These are phyloP conservation scores for Parvularia atlantis DNA, from an alignment of 78 protist genomes.

Conservation along the genomic window DNA sequence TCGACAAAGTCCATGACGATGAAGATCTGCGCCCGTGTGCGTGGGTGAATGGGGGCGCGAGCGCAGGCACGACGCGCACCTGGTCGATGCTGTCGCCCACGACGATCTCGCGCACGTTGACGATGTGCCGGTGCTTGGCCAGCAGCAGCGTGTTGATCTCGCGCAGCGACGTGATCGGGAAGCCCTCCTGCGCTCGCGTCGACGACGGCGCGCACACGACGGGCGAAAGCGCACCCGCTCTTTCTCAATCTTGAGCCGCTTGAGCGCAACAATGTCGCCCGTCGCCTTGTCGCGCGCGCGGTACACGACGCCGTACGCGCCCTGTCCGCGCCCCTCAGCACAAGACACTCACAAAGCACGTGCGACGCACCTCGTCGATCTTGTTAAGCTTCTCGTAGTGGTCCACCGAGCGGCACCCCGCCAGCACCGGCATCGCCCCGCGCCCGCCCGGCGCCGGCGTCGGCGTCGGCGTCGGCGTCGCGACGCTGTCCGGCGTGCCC, in stretches of 20 bases:
- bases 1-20: slow-evolving; percentile 24
- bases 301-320: slow-evolving; percentile 26
- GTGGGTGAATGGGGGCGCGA: background rate
- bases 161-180: slow-evolving; percentile 31
- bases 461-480: no score
- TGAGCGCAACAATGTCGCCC: slow-evolving; percentile 10
- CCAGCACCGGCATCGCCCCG: no score
- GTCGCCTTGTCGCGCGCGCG: background rate
- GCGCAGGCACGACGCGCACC: slow-evolving; percentile 23
- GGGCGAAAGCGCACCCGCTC: background rate
- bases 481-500: no score
- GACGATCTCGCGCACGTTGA: slow-evolving; percentile 27
- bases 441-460: no score
- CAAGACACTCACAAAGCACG: no score
- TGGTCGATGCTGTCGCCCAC: slow-evolving; percentile 9
- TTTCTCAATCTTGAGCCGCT: slow-evolving; percentile 20
- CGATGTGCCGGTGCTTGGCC: slow-evolving; percentile 9
- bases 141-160: slow-evolving; percentile 7
- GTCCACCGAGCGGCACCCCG: no score
- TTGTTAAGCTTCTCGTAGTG: no score
- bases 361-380: no score
- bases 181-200: slow-evolving; percentile 22
- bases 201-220: no score
- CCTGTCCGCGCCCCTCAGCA: no score
- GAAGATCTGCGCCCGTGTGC: no score